A percentile compares a stretch with the other conserved stretches of the same genome.
Evolutionary conservation across 805 yeast genomes (phyloP).

Genomic region (Candida bentonensis): DNA sequence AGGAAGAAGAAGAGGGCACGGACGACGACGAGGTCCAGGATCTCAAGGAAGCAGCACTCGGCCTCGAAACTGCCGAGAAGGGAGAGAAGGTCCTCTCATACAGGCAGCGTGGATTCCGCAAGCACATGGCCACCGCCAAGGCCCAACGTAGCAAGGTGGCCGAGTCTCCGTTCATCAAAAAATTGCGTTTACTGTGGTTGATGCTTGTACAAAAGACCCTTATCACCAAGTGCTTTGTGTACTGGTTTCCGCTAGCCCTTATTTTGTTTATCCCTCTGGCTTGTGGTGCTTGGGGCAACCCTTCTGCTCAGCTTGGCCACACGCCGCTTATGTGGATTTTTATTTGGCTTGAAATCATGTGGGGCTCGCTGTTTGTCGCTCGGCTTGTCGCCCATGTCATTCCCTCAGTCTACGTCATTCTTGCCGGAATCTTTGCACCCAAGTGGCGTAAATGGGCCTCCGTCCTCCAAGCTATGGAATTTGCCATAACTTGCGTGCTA

Average conservation of each 20-base stretch:
- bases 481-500: constrained; percentile 20
- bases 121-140: constrained; percentile 11
- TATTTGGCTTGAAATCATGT: constrained; percentile 26
- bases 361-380: constrained; percentile 24
- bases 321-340: constrained; percentile 25
- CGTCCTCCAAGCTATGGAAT: constrained; percentile 22
- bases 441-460: constrained; percentile 18
- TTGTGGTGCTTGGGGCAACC: constrained; percentile 23
- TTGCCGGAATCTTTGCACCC: constrained; percentile 21
- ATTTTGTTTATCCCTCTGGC: constrained; percentile 25
- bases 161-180: constrained; percentile 7
- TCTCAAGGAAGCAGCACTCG: constrained; percentile 12
- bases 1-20: constrained; percentile 11
- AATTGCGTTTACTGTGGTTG: constrained; percentile 9
- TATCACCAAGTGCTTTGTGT: constrained; percentile 20
- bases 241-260: constrained; percentile 25
- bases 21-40: constrained; percentile 7
- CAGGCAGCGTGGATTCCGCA: constrained; percentile 10
- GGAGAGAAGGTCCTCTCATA: constrained; percentile 1
- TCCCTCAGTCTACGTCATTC: constrained; percentile 16
- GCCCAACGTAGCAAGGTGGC: constrained; percentile 7
- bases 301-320: constrained; percentile 19
- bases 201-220: constrained; percentile 12
- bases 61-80: constrained; percentile 5
- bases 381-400: constrained; percentile 21